Conservation (phyloP, 345 rosid genomes). For the Boechera divaricarpa region DNA sequence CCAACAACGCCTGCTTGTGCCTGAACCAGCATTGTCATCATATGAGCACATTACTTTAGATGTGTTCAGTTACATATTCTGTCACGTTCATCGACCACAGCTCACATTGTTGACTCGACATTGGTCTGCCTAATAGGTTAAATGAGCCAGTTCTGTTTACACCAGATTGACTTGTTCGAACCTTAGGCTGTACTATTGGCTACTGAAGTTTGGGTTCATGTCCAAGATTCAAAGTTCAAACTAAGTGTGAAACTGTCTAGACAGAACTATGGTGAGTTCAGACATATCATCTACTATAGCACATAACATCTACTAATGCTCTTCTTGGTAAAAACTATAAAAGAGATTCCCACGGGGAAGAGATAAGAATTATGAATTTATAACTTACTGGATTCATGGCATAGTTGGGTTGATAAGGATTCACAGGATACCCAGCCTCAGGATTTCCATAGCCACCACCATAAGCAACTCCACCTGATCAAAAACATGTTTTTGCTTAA, state of each 20-base stretch:
- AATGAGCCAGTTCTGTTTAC: slow-evolving; percentile 13
- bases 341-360: background rate
- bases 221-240: slow-evolving; percentile 22
- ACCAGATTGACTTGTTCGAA: slow-evolving; percentile 18
- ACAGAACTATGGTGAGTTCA: slow-evolving; percentile 12
- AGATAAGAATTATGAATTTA: background rate
- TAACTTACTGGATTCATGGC: slow-evolving; percentile 84
- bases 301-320: background rate
- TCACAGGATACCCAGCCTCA: slow-evolving; percentile 70
- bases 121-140: slow-evolving; percentile 9
- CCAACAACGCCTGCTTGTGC: slow-evolving; percentile 66
- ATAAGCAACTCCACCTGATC: slow-evolving; percentile 59
- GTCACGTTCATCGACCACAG: background rate
- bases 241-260: slow-evolving; percentile 1
- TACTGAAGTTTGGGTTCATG: slow-evolving; percentile 1
- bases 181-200: slow-evolving; percentile 18
- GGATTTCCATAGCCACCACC: slow-evolving; percentile 64
- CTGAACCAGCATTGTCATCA: slow-evolving; percentile 47
- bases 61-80: slow-evolving; percentile 19
- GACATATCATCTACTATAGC: slow-evolving; percentile 2
- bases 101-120: slow-evolving; percentile 7
- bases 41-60: slow-evolving; percentile 11
- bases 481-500: slow-evolving; percentile 6
- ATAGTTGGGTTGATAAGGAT: slow-evolving; percentile 71
- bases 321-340: background rate